Evolutionary conservation across 371 early-diverging fungal species (phyloP).

Genomic region (Pancytospora philotis): DNA sequence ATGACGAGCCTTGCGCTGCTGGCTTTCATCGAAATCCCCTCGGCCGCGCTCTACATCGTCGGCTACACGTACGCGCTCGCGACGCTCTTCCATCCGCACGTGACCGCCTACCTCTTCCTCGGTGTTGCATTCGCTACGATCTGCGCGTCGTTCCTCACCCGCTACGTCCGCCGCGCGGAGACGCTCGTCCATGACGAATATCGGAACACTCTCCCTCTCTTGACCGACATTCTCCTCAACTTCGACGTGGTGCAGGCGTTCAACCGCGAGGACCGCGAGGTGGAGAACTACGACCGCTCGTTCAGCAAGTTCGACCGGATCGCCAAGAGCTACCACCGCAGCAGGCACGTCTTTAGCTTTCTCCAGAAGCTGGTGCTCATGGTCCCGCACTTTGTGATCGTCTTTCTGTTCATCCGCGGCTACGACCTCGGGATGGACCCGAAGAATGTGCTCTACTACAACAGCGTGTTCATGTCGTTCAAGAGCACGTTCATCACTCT

Average conservation of each 20-base stretch:
- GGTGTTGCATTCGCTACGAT: not conserved
- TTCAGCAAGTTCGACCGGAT: not conserved
- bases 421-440: not conserved
- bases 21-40: slow-evolving; percentile 1
- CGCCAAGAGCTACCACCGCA: not conserved
- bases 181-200: not conserved
- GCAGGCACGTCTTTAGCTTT: not conserved
- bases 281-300: not conserved
- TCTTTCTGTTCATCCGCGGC: not conserved
- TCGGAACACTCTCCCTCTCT: not conserved
- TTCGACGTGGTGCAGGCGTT: slow-evolving; percentile 6
- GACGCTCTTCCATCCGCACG: not conserved
- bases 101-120: not conserved
- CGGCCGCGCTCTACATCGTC: not conserved
- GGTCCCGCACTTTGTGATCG: slow-evolving; percentile 4
- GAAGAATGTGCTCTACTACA: not conserved
- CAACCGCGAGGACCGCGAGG: slow-evolving; percentile 7
- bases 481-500: not conserved
- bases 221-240: slow-evolving; percentile 6
- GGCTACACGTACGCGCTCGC: not conserved
- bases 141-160: not conserved
- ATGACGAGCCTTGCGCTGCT: not conserved
- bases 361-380: not conserved
- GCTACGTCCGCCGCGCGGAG: not conserved
- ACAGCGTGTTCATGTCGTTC: not conserved